A percentile compares a stretch with the other conserved stretches of the same genome.
phyloP scores from a whole-genome alignment of 805 yeast species.

The Ogataea methanolica region DNA sequence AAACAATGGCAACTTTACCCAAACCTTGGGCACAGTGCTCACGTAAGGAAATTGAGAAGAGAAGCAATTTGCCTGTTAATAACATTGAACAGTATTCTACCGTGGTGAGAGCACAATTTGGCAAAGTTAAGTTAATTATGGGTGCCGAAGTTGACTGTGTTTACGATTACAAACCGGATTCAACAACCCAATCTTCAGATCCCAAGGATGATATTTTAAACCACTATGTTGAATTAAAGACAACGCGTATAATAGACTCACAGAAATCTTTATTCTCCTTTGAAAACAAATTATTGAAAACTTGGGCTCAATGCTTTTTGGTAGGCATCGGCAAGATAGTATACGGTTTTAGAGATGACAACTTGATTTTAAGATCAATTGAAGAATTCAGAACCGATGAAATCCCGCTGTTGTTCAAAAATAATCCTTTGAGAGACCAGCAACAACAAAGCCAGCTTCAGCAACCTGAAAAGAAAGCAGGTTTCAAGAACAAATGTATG shows the following conservation, averaged over 20 bases:
- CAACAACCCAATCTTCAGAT: background rate
- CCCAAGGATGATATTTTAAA: conserved; percentile 43
- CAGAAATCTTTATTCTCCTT: conserved; percentile 58
- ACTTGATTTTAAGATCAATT: conserved; percentile 55
- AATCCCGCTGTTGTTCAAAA: conserved; percentile 65
- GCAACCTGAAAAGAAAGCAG: conserved; percentile 16
- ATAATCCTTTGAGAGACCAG: conserved; percentile 34
- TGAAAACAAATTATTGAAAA: conserved; percentile 68
- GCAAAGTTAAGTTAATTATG: conserved; percentile 57
- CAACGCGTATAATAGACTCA: conserved; percentile 51
- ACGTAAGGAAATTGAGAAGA: conserved; percentile 61
- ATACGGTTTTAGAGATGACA: conserved; percentile 83
- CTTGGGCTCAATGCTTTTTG: conserved; percentile 94
- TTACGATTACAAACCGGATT: conserved; percentile 66
- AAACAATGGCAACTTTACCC: conserved; percentile 66
- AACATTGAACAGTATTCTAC: conserved; percentile 75
- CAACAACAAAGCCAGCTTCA: conserved; percentile 31
- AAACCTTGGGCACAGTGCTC: conserved; percentile 71
- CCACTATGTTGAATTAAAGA: conserved; percentile 85
- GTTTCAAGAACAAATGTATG: conserved; percentile 59
- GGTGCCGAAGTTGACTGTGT: conserved; percentile 94
- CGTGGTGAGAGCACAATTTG: conserved; percentile 83
- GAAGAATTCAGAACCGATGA: conserved; percentile 78
- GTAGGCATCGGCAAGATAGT: conserved; percentile 77
- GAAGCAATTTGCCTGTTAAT: conserved; percentile 56